Conservation (phyloP, 1,284 basidiomycete genomes). For the Ustilago vetiveriae region DNA sequence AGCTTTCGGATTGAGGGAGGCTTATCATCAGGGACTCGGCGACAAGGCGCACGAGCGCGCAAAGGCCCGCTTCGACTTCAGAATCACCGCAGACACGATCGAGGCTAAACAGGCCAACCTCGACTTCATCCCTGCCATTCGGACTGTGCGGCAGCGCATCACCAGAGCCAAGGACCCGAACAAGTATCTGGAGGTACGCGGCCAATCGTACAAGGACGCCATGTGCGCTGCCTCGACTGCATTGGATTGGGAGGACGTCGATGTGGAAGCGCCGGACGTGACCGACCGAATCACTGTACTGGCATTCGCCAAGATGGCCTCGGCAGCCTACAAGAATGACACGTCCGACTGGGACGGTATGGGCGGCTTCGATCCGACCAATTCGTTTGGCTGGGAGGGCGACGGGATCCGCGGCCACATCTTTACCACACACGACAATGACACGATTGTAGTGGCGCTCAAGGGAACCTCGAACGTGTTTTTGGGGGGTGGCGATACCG, state of each 20-base stretch:
- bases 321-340: constrained; percentile 78
- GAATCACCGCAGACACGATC: constrained; percentile 26
- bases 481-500: constrained; percentile 83
- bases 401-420: constrained; percentile 92
- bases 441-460: constrained; percentile 86
- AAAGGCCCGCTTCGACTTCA: constrained; percentile 25
- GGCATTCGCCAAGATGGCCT: constrained; percentile 90
- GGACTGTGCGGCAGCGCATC: constrained; percentile 35
- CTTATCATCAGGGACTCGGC: constrained; percentile 42
- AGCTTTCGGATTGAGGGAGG: constrained; percentile 36
- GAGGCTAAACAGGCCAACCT: constrained; percentile 10
- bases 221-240: constrained; percentile 38
- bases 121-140: constrained; percentile 36
- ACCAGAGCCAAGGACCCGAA: constrained; percentile 32
- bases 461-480: constrained; percentile 89
- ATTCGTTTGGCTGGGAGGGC: constrained; percentile 90
- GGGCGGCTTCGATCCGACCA: constrained; percentile 69
- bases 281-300: constrained; percentile 80
- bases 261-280: constrained; percentile 73
- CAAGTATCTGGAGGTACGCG: constrained; percentile 41
- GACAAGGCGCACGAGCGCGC: constrained; percentile 37
- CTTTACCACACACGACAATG: constrained; percentile 72
- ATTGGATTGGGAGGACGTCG: constrained; percentile 70
- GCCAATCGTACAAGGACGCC: constrained; percentile 36
- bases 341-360: constrained; percentile 38